phyloP scores from a whole-genome alignment of 2,329 filamentous ascomycete genomes.

The Stachybotrys elegans region DNA sequence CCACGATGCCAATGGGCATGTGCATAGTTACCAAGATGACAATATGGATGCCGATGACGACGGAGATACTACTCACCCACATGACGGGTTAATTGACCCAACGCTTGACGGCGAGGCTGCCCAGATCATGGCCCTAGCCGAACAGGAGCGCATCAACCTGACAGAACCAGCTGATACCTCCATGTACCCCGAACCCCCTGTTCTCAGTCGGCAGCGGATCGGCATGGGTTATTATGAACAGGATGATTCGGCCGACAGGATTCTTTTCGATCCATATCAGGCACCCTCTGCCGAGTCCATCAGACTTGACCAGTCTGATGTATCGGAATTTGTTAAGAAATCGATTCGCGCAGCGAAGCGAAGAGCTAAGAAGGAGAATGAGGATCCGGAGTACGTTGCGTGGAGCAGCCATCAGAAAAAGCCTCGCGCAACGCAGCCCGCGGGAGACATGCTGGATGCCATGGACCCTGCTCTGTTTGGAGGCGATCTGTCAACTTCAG shows the following conservation, averaged over 20 bases:
- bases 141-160: slow-evolving; percentile 14
- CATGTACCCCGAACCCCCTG: slow-evolving; percentile 45
- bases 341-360: slow-evolving; percentile 48
- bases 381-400: slow-evolving; percentile 49
- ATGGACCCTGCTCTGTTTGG: slow-evolving; percentile 51
- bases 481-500: slow-evolving; percentile 8
- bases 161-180: slow-evolving; percentile 24
- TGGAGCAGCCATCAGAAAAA: slow-evolving; percentile 40
- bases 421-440: slow-evolving; percentile 17
- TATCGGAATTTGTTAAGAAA: slow-evolving; percentile 52
- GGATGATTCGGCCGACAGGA: slow-evolving; percentile 51
- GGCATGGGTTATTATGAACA: slow-evolving; percentile 59
- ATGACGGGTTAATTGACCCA: not conserved
- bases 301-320: slow-evolving; percentile 36
- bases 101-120: not conserved
- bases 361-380: slow-evolving; percentile 45
- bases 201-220: slow-evolving; percentile 42
- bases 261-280: slow-evolving; percentile 56
- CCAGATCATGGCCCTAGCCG: not conserved
- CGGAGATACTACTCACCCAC: not conserved
- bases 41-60: slow-evolving; percentile 22
- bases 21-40: too few relatives aligned
- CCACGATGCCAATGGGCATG: slow-evolving; percentile 5
- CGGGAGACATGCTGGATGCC: slow-evolving; percentile 29
- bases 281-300: slow-evolving; percentile 42